Evolutionary conservation across 2,329 filamentous ascomycete genomes (phyloP).

Genomic region (Hyphodiscus sp.): DNA sequence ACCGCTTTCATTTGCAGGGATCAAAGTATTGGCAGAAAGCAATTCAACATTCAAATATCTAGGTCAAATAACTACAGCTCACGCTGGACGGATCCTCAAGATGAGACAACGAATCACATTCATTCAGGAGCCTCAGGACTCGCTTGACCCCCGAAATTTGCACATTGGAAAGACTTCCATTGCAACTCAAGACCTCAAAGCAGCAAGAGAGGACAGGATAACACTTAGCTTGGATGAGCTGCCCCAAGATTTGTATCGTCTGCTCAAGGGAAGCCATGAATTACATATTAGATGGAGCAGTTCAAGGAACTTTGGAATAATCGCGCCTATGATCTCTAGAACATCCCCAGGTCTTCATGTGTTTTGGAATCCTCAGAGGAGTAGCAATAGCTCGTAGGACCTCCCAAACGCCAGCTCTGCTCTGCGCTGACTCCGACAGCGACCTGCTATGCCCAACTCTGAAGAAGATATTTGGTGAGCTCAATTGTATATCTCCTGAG

Average conservation of each 20-base stretch:
- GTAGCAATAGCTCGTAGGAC: conserved; percentile 10
- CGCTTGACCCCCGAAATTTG: conserved; percentile 58
- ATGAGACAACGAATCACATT: conserved; percentile 82
- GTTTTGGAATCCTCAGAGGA: conserved; percentile 43
- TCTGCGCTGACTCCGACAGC: conserved; percentile 26
- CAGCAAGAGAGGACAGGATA: conserved; percentile 71
- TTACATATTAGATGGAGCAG: conserved; percentile 78
- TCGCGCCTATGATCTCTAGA: conserved; percentile 67
- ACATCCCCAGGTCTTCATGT: conserved; percentile 77
- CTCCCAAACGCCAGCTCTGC: background rate
- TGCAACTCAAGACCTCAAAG: conserved; percentile 54
- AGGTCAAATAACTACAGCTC: background rate
- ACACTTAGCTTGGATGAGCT: conserved; percentile 71
- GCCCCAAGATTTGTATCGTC: conserved; percentile 55
- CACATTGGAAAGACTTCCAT: conserved; percentile 47
- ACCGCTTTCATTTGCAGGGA: too few species aligned
- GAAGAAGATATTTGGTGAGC: conserved; percentile 47
- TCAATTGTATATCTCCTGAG: conserved; percentile 48
- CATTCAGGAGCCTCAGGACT: conserved; percentile 57
- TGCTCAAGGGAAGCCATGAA: conserved; percentile 60
- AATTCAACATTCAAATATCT: background rate
- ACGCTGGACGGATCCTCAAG: conserved; percentile 12
- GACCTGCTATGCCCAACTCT: conserved; percentile 51
- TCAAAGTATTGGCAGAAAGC: background rate
- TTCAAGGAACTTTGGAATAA: conserved; percentile 46